Conservation (phyloP, 202 grass and related monocot genomes). For the Zoysia matrella region DNA sequence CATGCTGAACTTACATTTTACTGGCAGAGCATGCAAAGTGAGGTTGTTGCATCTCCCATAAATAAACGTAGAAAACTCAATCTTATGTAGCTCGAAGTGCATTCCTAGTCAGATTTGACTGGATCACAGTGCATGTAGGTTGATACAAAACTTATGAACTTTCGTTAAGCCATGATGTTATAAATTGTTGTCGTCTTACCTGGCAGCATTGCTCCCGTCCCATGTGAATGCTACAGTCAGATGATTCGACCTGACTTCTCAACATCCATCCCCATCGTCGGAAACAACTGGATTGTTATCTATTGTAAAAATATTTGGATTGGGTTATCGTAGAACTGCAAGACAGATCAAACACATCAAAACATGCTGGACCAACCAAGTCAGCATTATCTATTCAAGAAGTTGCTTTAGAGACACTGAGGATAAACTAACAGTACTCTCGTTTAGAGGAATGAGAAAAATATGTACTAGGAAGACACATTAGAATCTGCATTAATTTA, state of each 20-base stretch:
- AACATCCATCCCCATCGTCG: background rate
- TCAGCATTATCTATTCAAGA: background rate
- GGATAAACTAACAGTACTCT: background rate
- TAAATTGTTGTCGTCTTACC: background rate
- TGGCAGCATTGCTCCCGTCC: background rate
- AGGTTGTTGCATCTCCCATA: background rate
- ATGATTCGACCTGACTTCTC: background rate
- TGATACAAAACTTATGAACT: background rate
- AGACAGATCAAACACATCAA: background rate
- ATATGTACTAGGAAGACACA: background rate
- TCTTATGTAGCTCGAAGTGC: background rate
- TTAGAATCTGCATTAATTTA: background rate
- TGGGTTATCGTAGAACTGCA: background rate
- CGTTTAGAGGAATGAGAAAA: background rate
- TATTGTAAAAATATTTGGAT: too few species aligned
- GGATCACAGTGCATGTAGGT: background rate
- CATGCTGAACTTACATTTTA: background rate
- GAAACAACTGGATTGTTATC: background rate
- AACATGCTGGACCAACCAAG: background rate
- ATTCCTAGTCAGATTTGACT: background rate
- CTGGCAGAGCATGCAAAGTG: background rate
- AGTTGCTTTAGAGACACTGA: background rate
- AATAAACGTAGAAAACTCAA: too few species aligned
- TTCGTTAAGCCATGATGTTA: background rate
- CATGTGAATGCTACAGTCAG: background rate